Base-by-base conservation (phyloP, 306 rosid genomes). In the Cucurbita maxima region DNA sequence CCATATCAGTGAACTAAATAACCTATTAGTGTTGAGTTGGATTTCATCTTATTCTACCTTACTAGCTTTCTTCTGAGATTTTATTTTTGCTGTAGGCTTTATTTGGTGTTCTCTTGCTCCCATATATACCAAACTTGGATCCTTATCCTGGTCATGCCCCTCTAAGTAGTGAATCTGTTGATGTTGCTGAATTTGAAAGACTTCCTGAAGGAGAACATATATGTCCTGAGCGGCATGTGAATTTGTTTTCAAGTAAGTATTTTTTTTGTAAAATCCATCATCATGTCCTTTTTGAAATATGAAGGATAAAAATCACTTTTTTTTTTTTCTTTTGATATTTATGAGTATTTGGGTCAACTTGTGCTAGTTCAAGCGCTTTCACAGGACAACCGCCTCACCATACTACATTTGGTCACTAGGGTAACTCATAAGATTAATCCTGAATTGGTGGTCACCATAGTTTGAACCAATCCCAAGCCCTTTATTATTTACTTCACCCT, bases 81-180 rank as follows among this genome's bases (percentile, higher is more conserved):
- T 10, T 56, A 41, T 41, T 40, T 69, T 67, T 82, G 75, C 50
- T 87, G 80, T 80, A 93, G 98, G 96, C 75, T 81, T 80, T 90
- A 76, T 93, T 93, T 87, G 97, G 96, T 74, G 56, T 90, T 53
- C 89, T 93, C 71, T 82, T 90, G 81, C 83, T 90, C 60, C 79
- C 89, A 68, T 83, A 93, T 45, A 20, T 81, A 72, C 98, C 98
- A 51, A 50, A 80, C 73, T 82, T 93, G 92, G 98, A 88, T 81
- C 91, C 97, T 50, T 88, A 87, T 83, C 97, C 94, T 53, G 97
- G 92, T 68, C 86, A 87, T 82, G 74, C 82, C 7, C 88, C 94
- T 58, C 73, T 93, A 57, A 80, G 45, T 72, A 73, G 79, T 82
- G 98, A 88, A 76, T 19, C 78, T 75, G 73, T 76, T 58, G 83